These are phyloP conservation scores for Petunia axillaris DNA, from an alignment of 257 asterid species.

Conservation along the genomic window DNA sequence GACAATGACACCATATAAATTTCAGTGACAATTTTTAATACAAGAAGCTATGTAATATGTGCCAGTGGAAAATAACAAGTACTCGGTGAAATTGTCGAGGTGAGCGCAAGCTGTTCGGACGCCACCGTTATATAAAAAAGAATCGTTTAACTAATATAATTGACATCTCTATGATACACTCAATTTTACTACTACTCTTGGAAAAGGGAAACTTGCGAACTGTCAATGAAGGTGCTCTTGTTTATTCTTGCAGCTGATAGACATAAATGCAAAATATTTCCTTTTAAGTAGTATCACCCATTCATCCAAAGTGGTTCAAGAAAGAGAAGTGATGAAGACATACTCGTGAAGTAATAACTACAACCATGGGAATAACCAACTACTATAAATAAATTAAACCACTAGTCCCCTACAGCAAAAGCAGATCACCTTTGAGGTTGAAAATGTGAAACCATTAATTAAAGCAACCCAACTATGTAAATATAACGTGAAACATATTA, in stretches of 20 bases:
- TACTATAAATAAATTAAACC: neutral
- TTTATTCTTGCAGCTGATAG: too few relatives aligned
- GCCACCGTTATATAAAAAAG: neutral
- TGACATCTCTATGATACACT: neutral
- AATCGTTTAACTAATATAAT: too few relatives aligned
- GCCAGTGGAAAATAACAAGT: too few relatives aligned
- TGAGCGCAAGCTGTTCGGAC: neutral
- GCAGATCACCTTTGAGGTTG: neutral
- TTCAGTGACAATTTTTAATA: neutral
- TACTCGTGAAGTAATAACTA: conserved; percentile 23
- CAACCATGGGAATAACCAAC: conserved; percentile 5
- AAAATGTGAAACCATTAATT: conserved; percentile 22
- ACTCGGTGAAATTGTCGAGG: too few relatives aligned
- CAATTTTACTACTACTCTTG: neutral
- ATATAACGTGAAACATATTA: neutral
- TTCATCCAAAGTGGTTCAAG: neutral
- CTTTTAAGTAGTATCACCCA: neutral
- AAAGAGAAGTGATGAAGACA: conserved; percentile 4
- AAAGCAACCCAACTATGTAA: neutral
- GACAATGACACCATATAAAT: neutral
- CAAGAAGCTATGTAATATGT: neutral
- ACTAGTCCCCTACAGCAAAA: neutral
- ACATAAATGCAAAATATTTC: neutral
- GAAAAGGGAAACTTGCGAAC: neutral
- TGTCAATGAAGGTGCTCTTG: neutral